Conservation (phyloP, 208 protist species). For the Crithidia expoeki region DNA sequence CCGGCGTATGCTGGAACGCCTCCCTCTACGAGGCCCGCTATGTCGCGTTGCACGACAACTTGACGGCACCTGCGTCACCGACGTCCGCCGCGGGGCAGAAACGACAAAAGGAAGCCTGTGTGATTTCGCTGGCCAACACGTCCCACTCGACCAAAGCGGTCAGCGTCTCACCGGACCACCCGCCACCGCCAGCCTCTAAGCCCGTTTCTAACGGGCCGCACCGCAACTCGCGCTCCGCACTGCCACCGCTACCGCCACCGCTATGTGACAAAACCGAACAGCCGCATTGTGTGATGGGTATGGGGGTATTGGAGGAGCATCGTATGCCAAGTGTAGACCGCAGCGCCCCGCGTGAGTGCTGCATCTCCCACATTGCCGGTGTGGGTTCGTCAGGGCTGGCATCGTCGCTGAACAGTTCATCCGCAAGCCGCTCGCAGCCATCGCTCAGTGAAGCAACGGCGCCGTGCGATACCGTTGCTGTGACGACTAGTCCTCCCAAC, state of each 20-base stretch:
- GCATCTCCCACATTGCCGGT: conserved; percentile 12
- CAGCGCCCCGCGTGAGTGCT: neutral
- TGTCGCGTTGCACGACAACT: neutral
- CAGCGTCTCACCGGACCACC: neutral
- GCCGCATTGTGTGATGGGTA: neutral
- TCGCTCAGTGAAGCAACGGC: neutral
- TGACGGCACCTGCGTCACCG: neutral
- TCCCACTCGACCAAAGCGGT: neutral
- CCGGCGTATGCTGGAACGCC: neutral
- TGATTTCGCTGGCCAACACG: neutral
- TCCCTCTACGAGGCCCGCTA: conserved; percentile 30
- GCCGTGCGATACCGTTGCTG: neutral
- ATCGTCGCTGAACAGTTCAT: neutral
- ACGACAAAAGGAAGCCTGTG: neutral
- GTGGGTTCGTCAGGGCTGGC: neutral
- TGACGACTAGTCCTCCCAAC: neutral
- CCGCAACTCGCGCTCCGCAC: neutral
- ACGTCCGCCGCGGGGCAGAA: neutral
- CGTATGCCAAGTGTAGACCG: conserved; percentile 14
- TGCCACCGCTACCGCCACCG: neutral
- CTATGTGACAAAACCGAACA: neutral
- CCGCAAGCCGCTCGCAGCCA: neutral
- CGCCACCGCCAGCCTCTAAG: neutral
- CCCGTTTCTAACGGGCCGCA: neutral
- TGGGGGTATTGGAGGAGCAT: neutral